Evolutionary conservation across 228 moss, liverwort and hornwort genomes (phyloP).

Genomic region (Sphagnum fallax): DNA sequence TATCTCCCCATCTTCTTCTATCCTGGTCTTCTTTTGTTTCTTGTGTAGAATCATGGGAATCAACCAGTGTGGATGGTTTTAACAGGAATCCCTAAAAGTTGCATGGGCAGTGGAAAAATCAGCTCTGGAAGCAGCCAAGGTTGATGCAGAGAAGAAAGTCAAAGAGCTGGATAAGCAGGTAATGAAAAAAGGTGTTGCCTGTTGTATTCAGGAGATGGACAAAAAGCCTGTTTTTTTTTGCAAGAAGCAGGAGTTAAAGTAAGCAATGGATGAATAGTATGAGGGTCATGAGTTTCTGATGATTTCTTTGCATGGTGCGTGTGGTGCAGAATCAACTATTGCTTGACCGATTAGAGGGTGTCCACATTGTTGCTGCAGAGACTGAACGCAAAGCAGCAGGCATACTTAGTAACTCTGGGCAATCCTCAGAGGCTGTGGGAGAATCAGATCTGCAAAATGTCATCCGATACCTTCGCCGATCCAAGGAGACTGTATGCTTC

Average conservation of each 20-base stretch:
- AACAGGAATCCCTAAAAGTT: constrained; percentile 68
- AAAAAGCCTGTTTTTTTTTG: not conserved
- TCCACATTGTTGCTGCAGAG: constrained; percentile 80
- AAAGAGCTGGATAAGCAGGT: constrained; percentile 92
- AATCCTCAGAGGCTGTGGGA: constrained; percentile 47
- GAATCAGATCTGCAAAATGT: constrained; percentile 88
- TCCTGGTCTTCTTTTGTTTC: too few relatives aligned
- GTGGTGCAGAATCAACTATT: constrained; percentile 72
- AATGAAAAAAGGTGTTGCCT: not conserved
- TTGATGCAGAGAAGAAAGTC: constrained; percentile 76
- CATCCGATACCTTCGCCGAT: constrained; percentile 87
- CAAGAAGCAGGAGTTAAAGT: not conserved
- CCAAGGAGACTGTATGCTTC: constrained; percentile 83
- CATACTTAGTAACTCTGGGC: constrained; percentile 37
- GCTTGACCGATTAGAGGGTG: constrained; percentile 86
- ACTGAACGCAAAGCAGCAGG: constrained; percentile 60
- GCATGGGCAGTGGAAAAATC: constrained; percentile 92
- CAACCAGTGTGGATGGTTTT: too few relatives aligned
- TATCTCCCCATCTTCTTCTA: too few relatives aligned
- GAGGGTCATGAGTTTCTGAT: too few relatives aligned
- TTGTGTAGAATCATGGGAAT: too few relatives aligned
- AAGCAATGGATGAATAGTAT: too few relatives aligned
- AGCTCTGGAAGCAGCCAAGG: constrained; percentile 52
- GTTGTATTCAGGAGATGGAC: not conserved
- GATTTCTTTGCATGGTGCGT: too few relatives aligned